Conservation (phyloP, 2,329 filamentous ascomycete genomes). For the Clonostachys sp. region DNA sequence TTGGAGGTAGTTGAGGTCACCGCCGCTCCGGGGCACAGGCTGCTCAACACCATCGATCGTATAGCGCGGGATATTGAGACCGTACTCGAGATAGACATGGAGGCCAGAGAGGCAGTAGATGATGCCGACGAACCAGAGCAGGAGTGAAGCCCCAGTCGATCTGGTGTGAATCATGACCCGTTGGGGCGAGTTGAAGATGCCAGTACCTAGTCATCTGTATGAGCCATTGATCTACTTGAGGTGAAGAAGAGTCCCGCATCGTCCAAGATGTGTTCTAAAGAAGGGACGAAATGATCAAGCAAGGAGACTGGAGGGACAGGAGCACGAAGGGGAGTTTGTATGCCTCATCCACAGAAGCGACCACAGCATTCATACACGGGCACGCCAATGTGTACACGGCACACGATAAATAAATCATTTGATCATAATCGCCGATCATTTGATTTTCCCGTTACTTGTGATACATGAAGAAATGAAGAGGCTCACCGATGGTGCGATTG, state of each 20-base stretch:
- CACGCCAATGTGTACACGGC: not conserved
- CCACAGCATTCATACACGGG: not conserved
- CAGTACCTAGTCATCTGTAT: slow-evolving; percentile 17
- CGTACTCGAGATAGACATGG: slow-evolving; percentile 38
- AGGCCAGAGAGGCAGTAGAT: slow-evolving; percentile 28
- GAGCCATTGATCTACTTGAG: too few relatives aligned
- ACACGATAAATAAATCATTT: not conserved
- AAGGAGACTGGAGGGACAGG: not conserved
- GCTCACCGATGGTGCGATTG: slow-evolving; percentile 30
- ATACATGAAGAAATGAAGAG: too few relatives aligned
- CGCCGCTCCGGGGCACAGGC: slow-evolving; percentile 36
- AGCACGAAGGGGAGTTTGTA: too few relatives aligned
- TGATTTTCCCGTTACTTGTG: not conserved
- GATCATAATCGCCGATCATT: not conserved
- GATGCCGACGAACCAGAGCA: slow-evolving; percentile 32
- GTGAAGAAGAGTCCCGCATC: too few relatives aligned
- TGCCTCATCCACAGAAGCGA: not conserved
- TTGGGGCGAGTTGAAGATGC: slow-evolving; percentile 26
- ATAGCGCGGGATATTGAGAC: slow-evolving; percentile 38
- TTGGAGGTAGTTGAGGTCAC: slow-evolving; percentile 43
- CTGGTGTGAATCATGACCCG: slow-evolving; percentile 23
- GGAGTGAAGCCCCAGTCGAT: slow-evolving; percentile 24
- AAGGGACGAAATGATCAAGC: not conserved
- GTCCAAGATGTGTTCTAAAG: too few relatives aligned
- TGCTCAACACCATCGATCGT: slow-evolving; percentile 28